Conservation (phyloP, 2,329 filamentous ascomycete species). For the Aureobasidium sp. region DNA sequence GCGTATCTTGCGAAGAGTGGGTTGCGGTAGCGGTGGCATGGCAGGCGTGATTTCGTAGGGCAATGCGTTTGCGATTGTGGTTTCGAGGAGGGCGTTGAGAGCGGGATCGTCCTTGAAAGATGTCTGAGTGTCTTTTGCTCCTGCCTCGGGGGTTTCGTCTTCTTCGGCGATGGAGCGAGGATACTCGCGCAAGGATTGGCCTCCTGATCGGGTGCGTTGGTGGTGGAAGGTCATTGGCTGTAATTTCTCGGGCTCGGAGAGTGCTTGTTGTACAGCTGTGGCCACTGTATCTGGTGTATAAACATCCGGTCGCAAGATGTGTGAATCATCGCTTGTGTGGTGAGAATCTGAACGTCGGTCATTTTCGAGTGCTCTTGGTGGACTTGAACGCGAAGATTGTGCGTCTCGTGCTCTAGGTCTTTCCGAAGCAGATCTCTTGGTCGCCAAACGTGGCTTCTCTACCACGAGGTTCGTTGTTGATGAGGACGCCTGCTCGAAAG, state of each 20-base stretch:
- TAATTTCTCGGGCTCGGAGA: conserved; percentile 9
- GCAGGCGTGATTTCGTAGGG: conserved; percentile 51
- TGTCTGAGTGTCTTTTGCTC: neutral
- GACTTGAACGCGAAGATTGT: neutral
- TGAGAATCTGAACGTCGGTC: neutral
- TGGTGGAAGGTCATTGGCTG: conserved; percentile 12
- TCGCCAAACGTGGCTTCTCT: conserved; percentile 24
- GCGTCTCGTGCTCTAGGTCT: conserved; percentile 22
- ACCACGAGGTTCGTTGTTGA: neutral
- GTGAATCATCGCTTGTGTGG: neutral
- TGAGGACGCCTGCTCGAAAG: conserved; percentile 27
- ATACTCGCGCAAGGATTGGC: conserved; percentile 21
- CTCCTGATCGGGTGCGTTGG: conserved; percentile 24
- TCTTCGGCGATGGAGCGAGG: conserved; percentile 71
- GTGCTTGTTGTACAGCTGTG: conserved; percentile 19
- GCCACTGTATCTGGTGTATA: neutral
- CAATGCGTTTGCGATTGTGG: conserved; percentile 12
- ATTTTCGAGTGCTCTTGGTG: neutral
- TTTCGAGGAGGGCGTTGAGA: conserved; percentile 23
- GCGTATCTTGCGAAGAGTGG: conserved; percentile 57
- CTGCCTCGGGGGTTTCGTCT: conserved; percentile 51
- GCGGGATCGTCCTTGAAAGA: conserved; percentile 24
- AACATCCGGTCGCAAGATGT: neutral
- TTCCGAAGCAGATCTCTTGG: conserved; percentile 33
- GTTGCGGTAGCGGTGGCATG: conserved; percentile 22